phyloP scores from a whole-genome alignment of 163 green algal genomes.

The Chlamydomonas reinhardtii region DNA sequence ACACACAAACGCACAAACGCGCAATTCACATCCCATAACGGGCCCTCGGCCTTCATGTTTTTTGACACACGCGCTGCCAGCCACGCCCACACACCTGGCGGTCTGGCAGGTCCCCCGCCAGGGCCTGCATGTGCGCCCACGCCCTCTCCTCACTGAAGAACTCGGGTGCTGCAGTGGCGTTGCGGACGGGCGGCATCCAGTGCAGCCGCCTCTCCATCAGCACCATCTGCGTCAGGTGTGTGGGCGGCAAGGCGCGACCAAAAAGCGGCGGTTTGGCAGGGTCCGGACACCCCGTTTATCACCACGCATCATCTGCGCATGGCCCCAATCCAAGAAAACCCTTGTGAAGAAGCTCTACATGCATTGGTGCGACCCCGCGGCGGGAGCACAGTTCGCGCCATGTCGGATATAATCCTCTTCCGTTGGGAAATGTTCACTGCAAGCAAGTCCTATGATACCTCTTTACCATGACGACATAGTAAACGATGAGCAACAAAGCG shows the following conservation, averaged over 20 bases:
- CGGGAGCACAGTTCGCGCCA: too few relatives aligned
- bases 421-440: too few relatives aligned
- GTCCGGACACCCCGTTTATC: too few relatives aligned
- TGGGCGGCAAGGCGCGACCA: neutral
- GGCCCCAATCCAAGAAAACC: neutral
- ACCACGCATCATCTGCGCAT: too few relatives aligned
- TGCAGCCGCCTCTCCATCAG: conserved; percentile 31
- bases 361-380: neutral
- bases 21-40: neutral
- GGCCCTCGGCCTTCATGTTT: neutral
- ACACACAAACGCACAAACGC: neutral
- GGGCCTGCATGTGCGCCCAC: conserved; percentile 5
- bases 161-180: neutral
- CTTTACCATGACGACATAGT: neutral
- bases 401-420: too few relatives aligned
- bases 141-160: conserved; percentile 39
- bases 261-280: too few relatives aligned
- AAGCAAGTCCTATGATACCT: too few relatives aligned
- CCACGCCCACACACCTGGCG: too few relatives aligned
- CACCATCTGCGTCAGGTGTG: neutral
- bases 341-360: neutral
- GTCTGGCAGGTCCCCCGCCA: conserved; percentile 39
- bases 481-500: neutral
- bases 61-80: neutral
- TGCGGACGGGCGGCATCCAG: conserved; percentile 9